Conservation (phyloP, 2,329 filamentous ascomycete genomes). For the Zasmidium angulare region DNA sequence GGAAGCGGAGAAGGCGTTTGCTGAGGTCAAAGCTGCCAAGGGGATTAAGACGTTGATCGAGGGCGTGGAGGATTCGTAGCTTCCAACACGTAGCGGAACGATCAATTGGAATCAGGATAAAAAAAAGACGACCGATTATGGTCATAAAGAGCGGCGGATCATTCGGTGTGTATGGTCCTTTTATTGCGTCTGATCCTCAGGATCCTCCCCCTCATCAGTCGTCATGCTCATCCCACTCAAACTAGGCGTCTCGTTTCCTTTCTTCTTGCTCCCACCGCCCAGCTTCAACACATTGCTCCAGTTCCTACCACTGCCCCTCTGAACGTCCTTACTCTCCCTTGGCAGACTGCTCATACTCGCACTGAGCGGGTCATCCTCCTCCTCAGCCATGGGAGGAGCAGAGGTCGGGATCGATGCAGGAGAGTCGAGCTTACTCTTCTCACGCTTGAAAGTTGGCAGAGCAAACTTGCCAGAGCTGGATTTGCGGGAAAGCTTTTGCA, state of each 20-base stretch:
- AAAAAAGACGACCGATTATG: too few relatives aligned
- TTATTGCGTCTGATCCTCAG: conserved; percentile 12
- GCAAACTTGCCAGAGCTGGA: conserved; percentile 46
- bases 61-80: conserved; percentile 29
- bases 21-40: conserved; percentile 80
- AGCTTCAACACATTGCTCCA: conserved; percentile 48
- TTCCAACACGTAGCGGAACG: too few relatives aligned
- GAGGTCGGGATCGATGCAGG: conserved; percentile 22
- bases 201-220: conserved; percentile 14
- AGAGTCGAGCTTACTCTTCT: conserved; percentile 38
- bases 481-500: conserved; percentile 52
- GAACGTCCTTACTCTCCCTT: conserved; percentile 39
- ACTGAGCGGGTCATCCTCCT: conserved; percentile 37
- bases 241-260: conserved; percentile 44
- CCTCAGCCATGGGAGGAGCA: conserved; percentile 31
- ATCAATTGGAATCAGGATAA: too few relatives aligned
- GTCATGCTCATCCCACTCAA: conserved; percentile 46
- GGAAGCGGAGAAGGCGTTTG: conserved; percentile 82
- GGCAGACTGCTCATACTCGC: conserved; percentile 37
- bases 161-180: too few relatives aligned
- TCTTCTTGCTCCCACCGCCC: conserved; percentile 32
- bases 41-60: conserved; percentile 64
- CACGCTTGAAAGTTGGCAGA: conserved; percentile 37
- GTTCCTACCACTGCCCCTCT: conserved; percentile 39
- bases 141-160: too few relatives aligned